Evolutionary conservation across 768 basidiomycete species (phyloP), one percentile per base, ranked within the genome.

Genomic region (Russula sp.): DNA sequence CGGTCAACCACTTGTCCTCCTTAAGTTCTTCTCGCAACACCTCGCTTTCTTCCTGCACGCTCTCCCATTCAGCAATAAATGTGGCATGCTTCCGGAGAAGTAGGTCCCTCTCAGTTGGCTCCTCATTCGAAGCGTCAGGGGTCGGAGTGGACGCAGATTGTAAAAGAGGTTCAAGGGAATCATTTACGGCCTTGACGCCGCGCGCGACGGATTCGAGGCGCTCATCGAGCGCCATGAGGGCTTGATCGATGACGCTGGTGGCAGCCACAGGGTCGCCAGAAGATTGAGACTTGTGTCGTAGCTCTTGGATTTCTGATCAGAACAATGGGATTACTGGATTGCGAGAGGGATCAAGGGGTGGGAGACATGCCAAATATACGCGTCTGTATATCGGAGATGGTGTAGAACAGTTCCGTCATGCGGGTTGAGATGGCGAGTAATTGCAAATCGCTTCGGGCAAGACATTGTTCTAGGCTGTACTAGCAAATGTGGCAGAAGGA

Each of bases 1-100:
- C 91, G 11, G 89, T 89, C 69, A 98, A 80, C 92, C 93, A 97
- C 70, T 95, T 95, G 75, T 98, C 96, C 74, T 98, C 96, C 75
- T 91, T 94, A 66, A 98, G 78, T 75, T 99, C 97, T 70, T 95
- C 93, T 66, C 88, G 80, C 62, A 98, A 75, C 32, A 87, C 84
- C 49, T 89, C 86, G 59, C 87, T 89, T 69, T 93, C 89, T 59
- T 84, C 83, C 71, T 88, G 86, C 10, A 94, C 82, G 10, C 83
- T 76, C 63, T 89, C 85, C 94, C 94, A 98, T 45, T 95, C 94
- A 10, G 77, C 73, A 35, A 84, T 69, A 56, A 96, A 76, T 11
- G 87, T 79, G 14, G 84, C 81, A 71, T 93, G 87, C 71, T 95
- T 94, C 62, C 86, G 81, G 51, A 89, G 75, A 44, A 92, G 75